Base-by-base conservation (phyloP, 257 asterid genomes). In the Nicotiana otophora region DNA sequence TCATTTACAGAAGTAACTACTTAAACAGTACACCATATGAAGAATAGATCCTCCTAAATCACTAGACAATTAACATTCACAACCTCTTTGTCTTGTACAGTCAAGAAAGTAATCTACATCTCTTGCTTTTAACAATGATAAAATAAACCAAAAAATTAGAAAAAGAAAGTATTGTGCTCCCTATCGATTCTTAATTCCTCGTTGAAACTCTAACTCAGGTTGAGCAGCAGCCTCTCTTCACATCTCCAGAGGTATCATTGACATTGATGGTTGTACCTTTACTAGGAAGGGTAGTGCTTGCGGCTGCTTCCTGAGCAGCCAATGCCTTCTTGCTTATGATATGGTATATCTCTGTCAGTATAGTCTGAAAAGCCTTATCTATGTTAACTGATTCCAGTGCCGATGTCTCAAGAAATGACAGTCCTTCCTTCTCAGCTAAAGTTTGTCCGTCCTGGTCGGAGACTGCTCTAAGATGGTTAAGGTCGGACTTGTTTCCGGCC, bases 181-280 rank as follows among this genome's bases (percentile, higher is more conserved):
- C 64, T 62, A 17, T 31, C 17, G 11, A 36, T 36, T 17, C 57
- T 15, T 17, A 26, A 36, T 42, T 80, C 61, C 14, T 67, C 5
- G 10, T 31, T 23, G 63, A 36, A 79, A n/a, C 54, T 5, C 15
- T 2, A 42, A 19, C n/a, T 81, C 60, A 81, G 55, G 65, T 61
- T 17, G 78, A 81, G 69, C 83, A 81, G 30, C 83, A 81, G 23
- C 83, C 83, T 39, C 78, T 70, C 62, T 81, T 81, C 7, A 39
- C 83, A 19, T 81, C 65, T 1, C 39, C 77, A 1, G 83, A 65
- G 42, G 77, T 15, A 67, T 65, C 64, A 8, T 57, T 70, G 16
- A 81, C 77, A 65, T 65, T 81, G 83, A 81, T 81, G 77, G 83
- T 81, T 51, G 83, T 81, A 65, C 83, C 83, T 15, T 81, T 68